These are phyloP conservation scores for sorghum (Sorghum bicolor) DNA, from an alignment of 176 grass and related monocot genomes.

Conservation along the genomic window DNA sequence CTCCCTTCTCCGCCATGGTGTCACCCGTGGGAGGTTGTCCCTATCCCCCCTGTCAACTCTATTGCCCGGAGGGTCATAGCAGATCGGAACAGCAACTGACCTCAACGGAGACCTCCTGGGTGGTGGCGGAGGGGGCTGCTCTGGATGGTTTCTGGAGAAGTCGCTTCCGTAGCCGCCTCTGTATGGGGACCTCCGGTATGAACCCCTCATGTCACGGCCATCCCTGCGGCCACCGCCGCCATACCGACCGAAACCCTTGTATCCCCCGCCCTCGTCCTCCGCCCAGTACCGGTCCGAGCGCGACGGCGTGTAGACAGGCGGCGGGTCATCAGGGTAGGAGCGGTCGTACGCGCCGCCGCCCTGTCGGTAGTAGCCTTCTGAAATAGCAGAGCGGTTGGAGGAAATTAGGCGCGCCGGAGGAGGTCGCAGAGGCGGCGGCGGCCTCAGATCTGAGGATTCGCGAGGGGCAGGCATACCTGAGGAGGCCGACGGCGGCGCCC, in stretches of 20 bases:
- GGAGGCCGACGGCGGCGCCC: slow-evolving; percentile 37
- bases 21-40: slow-evolving; percentile 41
- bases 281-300: slow-evolving; percentile 65
- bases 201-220: slow-evolving; percentile 46
- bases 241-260: slow-evolving; percentile 54
- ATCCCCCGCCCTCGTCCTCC: slow-evolving; percentile 48
- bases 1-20: slow-evolving; percentile 60
- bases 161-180: slow-evolving; percentile 46
- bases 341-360: slow-evolving; percentile 47
- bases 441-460: slow-evolving; percentile 51
- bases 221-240: slow-evolving; percentile 52
- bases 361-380: slow-evolving; percentile 58
- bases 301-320: slow-evolving; percentile 47
- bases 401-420: slow-evolving; percentile 15
- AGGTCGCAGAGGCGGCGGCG: not conserved
- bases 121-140: slow-evolving; percentile 48
- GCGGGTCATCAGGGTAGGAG: slow-evolving; percentile 47
- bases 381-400: slow-evolving; percentile 36
- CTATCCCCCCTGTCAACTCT: slow-evolving; percentile 48
- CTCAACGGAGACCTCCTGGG: slow-evolving; percentile 58
- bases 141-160: slow-evolving; percentile 44
- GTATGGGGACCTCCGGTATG: slow-evolving; percentile 54
- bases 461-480: slow-evolving; percentile 27
- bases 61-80: slow-evolving; percentile 43
- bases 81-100: slow-evolving; percentile 73